Base-by-base conservation (phyloP, 768 basidiomycete genomes). In the Candolleomyces eurysporus region DNA sequence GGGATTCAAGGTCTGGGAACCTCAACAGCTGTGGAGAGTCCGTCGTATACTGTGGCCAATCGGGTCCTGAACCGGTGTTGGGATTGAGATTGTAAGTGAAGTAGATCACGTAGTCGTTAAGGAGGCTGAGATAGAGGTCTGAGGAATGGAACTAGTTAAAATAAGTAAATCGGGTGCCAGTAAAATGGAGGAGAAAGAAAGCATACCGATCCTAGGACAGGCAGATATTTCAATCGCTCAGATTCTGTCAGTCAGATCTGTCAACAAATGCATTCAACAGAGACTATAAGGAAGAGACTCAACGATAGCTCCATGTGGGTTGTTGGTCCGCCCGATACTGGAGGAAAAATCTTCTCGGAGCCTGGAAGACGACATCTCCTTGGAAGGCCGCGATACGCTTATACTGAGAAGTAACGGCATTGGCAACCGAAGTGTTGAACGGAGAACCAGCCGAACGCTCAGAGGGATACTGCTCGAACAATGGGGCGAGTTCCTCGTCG, bases 361-460 rank as follows among this genome's bases (percentile, higher is more conserved):
- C 82, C 43, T 84, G 83, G 68, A 85, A 85, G 2, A 77, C 73
- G 10, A 65, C 64, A 63, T 87, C 84, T 0, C 84, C 84, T 53
- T 76, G 76, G 62, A 85, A 73, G 0, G 84, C 76, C 0, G 84
- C 79, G 7, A 84, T 61, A 5, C 82, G 73, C 66, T 86, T 86
- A 69, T 74, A 85, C 59, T 86, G 76, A 1, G 79, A 74, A 0
- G 76, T 75, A 2, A 80, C 67, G 0, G 71, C 73, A 51, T 83
- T 80, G 19, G 73, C 57, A 32, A 68, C 43, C 0, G 78, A 76
- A 0, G 84, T 85, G 60, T 77, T 75, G 64, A 78, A 86, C 0
- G 84, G 84, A 5, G 83, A 84, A 3, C 84, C 84, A 22, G 73
- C 65, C 1, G 70, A 63, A 2, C 73, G 71, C 53, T 78, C 73